A percentile compares a stretch with the other conserved stretches of the same genome.
These are phyloP conservation scores for Dactylellina drechsleri DNA, from an alignment of 2,329 filamentous ascomycete genomes.

Conservation along the genomic window DNA sequence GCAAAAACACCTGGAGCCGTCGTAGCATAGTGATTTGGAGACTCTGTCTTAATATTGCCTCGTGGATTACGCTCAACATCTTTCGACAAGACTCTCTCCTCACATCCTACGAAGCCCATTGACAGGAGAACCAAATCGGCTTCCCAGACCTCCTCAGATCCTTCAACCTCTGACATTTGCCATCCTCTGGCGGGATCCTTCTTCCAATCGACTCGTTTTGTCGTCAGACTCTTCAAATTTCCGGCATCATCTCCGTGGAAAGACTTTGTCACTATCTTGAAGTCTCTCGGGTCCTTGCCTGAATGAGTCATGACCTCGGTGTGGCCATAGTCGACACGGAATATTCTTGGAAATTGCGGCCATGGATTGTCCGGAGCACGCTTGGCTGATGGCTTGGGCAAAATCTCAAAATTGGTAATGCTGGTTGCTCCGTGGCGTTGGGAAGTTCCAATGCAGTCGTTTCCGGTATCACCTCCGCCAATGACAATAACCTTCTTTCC, in stretches of 20 bases:
- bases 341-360: slow-evolving; percentile 98
- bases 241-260: slow-evolving; percentile 90
- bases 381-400: slow-evolving; percentile 90
- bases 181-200: slow-evolving; percentile 87
- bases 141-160: slow-evolving; percentile 93
- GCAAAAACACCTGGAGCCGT: slow-evolving; percentile 90
- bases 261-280: slow-evolving; percentile 97
- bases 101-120: slow-evolving; percentile 96
- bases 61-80: slow-evolving; percentile 88
- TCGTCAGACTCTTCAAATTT: slow-evolving; percentile 94
- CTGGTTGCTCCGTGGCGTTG: slow-evolving; percentile 95
- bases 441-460: slow-evolving; percentile 97
- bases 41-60: slow-evolving; percentile 94
- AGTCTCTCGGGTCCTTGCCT: slow-evolving; percentile 94
- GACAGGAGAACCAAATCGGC: slow-evolving; percentile 92
- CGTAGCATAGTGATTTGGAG: slow-evolving; percentile 82
- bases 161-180: slow-evolving; percentile 98
- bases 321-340: slow-evolving; percentile 98
- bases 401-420: slow-evolving; percentile 93
- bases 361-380: slow-evolving; percentile 94
- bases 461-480: slow-evolving; percentile 96
- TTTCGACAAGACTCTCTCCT: slow-evolving; percentile 86
- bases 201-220: slow-evolving; percentile 93
- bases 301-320: slow-evolving; percentile 95
- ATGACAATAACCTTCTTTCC: slow-evolving; percentile 96